Base-by-base conservation (phyloP, 179 eudicot species). In the Actinidia chinensis region DNA sequence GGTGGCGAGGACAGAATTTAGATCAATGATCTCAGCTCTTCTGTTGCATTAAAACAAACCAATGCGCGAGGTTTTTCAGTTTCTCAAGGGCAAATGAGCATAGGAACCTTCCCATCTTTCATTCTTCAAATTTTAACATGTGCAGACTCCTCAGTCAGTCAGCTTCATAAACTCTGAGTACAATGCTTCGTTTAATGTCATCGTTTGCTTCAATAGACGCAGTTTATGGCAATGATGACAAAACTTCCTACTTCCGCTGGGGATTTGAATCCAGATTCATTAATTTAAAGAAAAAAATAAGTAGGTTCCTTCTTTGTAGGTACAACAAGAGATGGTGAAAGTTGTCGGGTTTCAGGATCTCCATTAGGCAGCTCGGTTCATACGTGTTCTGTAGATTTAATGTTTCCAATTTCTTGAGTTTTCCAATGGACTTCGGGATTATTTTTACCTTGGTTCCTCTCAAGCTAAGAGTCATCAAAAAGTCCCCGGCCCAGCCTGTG, bases 261-360 rank as follows among this genome's bases (percentile, higher is more conserved):
- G 4, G 60, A 14, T 22, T 58, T 22, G 40, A 47, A 7, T 56
- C 40, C 43, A n/a, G 20, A 18, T 68, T 46, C 23, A 0, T 11
- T 68, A 68, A 50, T 76, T n/a, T n/a, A n/a, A n/a, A n/a, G n/a
- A n/a, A n/a, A n/a, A n/a, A n/a, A n/a, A n/a, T n/a, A n/a, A n/a
- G n/a, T n/a, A n/a, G n/a, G n/a, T n/a, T n/a, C n/a, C n/a, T n/a
- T n/a, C n/a, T n/a, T n/a, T n/a, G n/a, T n/a, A n/a, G n/a, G n/a
- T n/a, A 75, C 60, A 75, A 69, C 51, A 80, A 22, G 47, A 80
- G 79, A 76, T 80, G 83, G 42, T 71, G 69, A 0, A 80, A 71
- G 25, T 22, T 13, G 3, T 47, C 6, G n/a, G 11, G 83, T 28
- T 75, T 75, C 3, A 48, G 55, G 46, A 80, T 68, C n/a, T 68